Conservation (phyloP, 768 basidiomycete species). For the Phaeotremella fagi region DNA sequence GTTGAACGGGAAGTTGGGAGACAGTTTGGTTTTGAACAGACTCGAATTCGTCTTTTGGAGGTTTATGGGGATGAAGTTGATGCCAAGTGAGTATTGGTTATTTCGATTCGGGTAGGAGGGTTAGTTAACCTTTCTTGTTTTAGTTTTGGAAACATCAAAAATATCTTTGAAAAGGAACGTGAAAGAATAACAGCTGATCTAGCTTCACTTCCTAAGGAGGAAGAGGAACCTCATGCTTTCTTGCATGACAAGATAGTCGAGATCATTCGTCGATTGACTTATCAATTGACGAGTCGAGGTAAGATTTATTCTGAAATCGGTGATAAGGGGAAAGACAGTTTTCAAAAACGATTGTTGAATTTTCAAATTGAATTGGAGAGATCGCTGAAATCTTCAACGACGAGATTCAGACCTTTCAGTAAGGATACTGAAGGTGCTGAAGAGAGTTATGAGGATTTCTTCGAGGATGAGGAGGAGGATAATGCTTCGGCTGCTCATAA, state of each 20-base stretch:
- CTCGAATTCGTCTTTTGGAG: background rate
- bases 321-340: background rate
- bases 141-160: background rate
- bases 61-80: slow-evolving; percentile 1
- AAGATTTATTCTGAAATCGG: background rate
- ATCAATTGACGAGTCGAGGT: background rate
- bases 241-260: too few species aligned
- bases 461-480: background rate
- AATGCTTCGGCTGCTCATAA: background rate
- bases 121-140: too few species aligned
- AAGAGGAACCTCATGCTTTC: too few species aligned
- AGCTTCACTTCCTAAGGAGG: too few species aligned
- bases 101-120: too few species aligned
- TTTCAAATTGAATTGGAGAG: slow-evolving; percentile 1
- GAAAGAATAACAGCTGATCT: background rate
- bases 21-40: slow-evolving; percentile 3
- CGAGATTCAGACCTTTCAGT: slow-evolving; percentile 1
- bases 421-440: background rate
- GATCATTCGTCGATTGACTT: too few species aligned
- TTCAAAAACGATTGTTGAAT: background rate
- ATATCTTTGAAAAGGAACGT: background rate
- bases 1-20: background rate
- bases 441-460: slow-evolving; percentile 1
- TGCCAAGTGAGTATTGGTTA: slow-evolving; percentile 14
- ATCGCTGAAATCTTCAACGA: background rate